These are phyloP conservation scores for Aspergillus sp. DNA, from an alignment of 2,329 filamentous ascomycete species.

Conservation along the genomic window DNA sequence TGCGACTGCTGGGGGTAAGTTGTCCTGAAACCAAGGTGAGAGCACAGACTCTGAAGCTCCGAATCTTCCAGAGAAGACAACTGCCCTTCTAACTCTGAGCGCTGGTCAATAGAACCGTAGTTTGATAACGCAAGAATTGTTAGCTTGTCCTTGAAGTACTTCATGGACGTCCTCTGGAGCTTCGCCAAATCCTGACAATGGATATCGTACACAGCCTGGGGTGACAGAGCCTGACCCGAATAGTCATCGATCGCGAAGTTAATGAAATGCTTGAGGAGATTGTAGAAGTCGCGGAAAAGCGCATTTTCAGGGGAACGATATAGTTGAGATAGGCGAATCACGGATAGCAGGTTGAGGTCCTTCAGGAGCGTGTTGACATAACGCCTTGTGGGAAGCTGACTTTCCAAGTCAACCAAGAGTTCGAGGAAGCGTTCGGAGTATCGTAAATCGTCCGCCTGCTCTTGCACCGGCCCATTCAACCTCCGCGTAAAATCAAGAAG, in stretches of 20 bases:
- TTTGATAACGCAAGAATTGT: constrained; percentile 90
- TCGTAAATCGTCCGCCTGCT: constrained; percentile 54
- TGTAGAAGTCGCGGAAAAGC: constrained; percentile 71
- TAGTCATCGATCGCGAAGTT: constrained; percentile 89
- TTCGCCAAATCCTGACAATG: constrained; percentile 72
- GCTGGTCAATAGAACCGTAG: constrained; percentile 76
- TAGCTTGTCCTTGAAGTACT: constrained; percentile 80
- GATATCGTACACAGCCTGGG: constrained; percentile 66
- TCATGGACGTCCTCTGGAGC: constrained; percentile 70
- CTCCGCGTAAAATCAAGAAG: constrained; percentile 73
- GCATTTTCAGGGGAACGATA: constrained; percentile 68
- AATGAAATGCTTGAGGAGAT: constrained; percentile 78
- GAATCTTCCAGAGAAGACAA: constrained; percentile 65
- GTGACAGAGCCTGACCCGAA: constrained; percentile 67
- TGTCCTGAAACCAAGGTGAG: constrained; percentile 68
- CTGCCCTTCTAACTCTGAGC: constrained; percentile 69
- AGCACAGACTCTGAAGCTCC: constrained; percentile 64
- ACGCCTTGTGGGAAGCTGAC: constrained; percentile 84
- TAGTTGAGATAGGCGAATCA: constrained; percentile 70
- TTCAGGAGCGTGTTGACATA: constrained; percentile 85
- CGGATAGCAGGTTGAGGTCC: constrained; percentile 75
- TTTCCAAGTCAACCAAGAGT: constrained; percentile 81
- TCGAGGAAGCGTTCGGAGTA: constrained; percentile 95
- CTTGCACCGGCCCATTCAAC: constrained; percentile 51
- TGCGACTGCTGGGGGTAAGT: constrained; percentile 68